phyloP scores from a whole-genome alignment of 768 basidiomycete species.

The Podaxis sp. region DNA sequence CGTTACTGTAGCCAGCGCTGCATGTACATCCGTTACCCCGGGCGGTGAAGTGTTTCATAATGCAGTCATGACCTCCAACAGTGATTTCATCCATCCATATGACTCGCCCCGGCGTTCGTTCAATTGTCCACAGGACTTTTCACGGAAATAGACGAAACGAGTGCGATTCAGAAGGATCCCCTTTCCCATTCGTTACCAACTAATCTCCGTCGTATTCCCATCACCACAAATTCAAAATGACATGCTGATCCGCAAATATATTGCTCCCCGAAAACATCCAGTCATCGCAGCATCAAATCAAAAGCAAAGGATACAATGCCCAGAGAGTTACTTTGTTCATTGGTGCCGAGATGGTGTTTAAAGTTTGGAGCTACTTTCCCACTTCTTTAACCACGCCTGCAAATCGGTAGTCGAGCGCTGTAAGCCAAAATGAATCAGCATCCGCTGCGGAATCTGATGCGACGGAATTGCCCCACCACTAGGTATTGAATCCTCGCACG shows the following conservation, averaged over 20 bases:
- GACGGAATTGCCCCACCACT: slow-evolving; percentile 35
- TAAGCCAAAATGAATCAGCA: background rate
- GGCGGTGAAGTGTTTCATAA: background rate
- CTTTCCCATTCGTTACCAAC: background rate
- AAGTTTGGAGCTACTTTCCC: slow-evolving; percentile 20
- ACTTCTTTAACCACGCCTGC: slow-evolving; percentile 44
- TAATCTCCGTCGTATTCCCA: background rate
- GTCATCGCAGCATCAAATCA: background rate
- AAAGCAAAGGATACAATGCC: background rate
- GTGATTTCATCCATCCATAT: background rate
- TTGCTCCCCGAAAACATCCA: background rate
- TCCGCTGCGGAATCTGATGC: background rate
- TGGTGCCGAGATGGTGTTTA: background rate
- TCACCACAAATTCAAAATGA: background rate
- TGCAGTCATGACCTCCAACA: background rate
- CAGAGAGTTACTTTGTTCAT: background rate
- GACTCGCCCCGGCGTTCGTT: background rate
- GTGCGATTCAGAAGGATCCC: background rate
- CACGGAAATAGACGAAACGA: background rate
- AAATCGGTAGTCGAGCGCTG: slow-evolving; percentile 61
- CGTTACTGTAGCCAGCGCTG: background rate
- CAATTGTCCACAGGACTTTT: background rate
- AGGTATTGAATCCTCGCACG: slow-evolving; percentile 57
- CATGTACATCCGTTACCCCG: background rate
- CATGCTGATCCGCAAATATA: background rate